Evolutionary conservation across 371 early-diverging fungal species (phyloP).

Genomic region (Apophysomyces ossiformis): DNA sequence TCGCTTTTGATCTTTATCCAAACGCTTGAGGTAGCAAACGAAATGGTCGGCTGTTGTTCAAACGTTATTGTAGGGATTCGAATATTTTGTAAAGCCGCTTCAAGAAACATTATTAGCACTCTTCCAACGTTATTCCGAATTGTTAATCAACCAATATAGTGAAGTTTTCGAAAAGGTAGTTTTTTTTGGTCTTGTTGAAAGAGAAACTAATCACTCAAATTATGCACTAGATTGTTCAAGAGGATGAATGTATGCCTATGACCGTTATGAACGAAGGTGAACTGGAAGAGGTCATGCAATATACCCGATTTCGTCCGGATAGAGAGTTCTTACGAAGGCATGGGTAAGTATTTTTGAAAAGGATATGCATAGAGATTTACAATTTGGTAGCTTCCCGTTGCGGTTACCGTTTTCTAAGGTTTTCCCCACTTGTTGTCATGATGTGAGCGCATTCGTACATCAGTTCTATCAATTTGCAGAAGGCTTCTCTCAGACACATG

Average conservation of each 20-base stretch:
- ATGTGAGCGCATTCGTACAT: conserved; percentile 72
- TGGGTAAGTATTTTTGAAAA: conserved; percentile 32
- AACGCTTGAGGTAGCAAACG: conserved; percentile 77
- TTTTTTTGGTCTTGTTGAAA: background rate
- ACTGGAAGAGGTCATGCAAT: conserved; percentile 57
- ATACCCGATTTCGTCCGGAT: conserved; percentile 56
- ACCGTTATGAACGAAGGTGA: conserved; percentile 72
- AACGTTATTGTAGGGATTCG: conserved; percentile 39
- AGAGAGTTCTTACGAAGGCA: conserved; percentile 45
- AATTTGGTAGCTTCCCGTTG: conserved; percentile 69
- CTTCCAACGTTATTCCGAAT: conserved; percentile 82
- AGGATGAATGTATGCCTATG: conserved; percentile 89
- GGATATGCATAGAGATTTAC: background rate
- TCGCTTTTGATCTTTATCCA: conserved; percentile 83
- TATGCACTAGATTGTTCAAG: conserved; percentile 66
- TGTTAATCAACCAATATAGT: conserved; percentile 73
- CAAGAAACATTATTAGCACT: conserved; percentile 69
- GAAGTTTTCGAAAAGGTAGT: conserved; percentile 72
- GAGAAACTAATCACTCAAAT: background rate
- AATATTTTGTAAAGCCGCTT: conserved; percentile 54
- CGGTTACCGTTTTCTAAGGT: conserved; percentile 85
- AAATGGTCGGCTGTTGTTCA: background rate
- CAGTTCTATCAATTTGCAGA: conserved; percentile 88
- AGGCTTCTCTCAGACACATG: conserved; percentile 82
- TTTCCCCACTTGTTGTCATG: conserved; percentile 74